phyloP scores from a whole-genome alignment of 106 monocot genomes.

The Apostasia shenzhenica region DNA sequence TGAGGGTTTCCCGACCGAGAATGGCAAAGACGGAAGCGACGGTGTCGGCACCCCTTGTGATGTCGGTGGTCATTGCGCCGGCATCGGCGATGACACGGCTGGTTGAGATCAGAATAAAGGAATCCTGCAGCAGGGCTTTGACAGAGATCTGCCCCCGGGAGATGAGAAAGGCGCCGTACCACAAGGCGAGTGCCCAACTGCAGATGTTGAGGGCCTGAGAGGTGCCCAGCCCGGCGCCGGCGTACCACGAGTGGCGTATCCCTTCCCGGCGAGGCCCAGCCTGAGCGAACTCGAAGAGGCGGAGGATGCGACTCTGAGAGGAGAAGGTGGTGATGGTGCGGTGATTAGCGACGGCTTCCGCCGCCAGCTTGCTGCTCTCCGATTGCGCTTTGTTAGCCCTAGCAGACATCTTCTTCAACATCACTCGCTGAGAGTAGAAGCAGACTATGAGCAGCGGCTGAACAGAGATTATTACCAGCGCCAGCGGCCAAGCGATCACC shows the following conservation, averaged over 20 bases:
- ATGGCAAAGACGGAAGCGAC: conserved; percentile 48
- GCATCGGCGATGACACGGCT: conserved; percentile 63
- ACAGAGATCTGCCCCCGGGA: conserved; percentile 25
- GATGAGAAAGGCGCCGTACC: conserved; percentile 57
- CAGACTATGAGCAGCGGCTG: conserved; percentile 47
- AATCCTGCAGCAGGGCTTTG: conserved; percentile 40
- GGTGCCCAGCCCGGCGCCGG: conserved; percentile 36
- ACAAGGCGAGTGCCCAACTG: conserved; percentile 58
- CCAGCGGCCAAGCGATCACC: conserved; percentile 43
- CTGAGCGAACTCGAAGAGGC: conserved; percentile 32
- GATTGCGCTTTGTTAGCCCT: conserved; percentile 39
- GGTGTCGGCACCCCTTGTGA: conserved; percentile 44
- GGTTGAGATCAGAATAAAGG: conserved; percentile 47
- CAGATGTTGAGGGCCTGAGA: conserved; percentile 36
- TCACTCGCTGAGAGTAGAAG: conserved; percentile 37
- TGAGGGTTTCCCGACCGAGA: conserved; percentile 33
- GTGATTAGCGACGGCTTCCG: conserved; percentile 44
- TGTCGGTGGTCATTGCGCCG: conserved; percentile 53
- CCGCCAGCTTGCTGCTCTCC: conserved; percentile 50
- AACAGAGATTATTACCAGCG: conserved; percentile 37
- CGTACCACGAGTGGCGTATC: conserved; percentile 37
- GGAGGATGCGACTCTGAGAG: conserved; percentile 44
- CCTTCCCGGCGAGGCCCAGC: conserved; percentile 27
- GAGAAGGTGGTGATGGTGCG: conserved; percentile 63
- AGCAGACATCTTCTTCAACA: conserved; percentile 33